These are phyloP conservation scores for Populus tremula DNA, from an alignment of 345 rosid species.

Conservation along the genomic window DNA sequence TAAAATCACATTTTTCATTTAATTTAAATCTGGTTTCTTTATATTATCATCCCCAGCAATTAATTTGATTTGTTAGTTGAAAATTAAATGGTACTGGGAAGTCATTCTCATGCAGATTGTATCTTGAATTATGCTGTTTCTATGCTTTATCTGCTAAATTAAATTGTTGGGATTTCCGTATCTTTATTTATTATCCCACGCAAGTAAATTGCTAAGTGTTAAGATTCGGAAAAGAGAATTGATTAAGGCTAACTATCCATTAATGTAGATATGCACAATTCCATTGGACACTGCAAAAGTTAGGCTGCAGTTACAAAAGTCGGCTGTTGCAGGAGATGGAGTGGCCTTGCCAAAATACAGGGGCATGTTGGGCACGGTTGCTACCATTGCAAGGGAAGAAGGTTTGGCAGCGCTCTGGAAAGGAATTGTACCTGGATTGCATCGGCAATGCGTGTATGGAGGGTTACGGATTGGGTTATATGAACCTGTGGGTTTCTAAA, in stretches of 20 bases:
- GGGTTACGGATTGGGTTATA: conserved; percentile 89
- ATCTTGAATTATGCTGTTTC: not conserved
- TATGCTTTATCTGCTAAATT: not conserved
- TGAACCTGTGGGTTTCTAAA: conserved; percentile 67
- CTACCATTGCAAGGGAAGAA: conserved; percentile 88
- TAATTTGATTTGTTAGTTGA: not conserved
- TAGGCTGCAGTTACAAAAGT: conserved; percentile 92
- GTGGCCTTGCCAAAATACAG: conserved; percentile 56
- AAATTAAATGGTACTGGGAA: not conserved
- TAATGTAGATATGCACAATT: conserved; percentile 71
- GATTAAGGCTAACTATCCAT: not conserved
- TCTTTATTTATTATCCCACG: not conserved
- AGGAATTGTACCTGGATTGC: conserved; percentile 85
- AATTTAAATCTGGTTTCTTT: not conserved
- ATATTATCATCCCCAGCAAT: not conserved
- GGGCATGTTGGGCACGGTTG: conserved; percentile 71
- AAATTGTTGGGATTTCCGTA: not conserved
- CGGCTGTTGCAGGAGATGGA: conserved; percentile 52
- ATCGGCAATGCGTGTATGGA: conserved; percentile 88
- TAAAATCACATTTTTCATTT: not conserved
- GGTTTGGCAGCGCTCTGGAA: conserved; percentile 82
- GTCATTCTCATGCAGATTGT: not conserved
- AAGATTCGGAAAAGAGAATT: too few species aligned
- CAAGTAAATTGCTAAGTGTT: not conserved
- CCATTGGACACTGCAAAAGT: conserved; percentile 96